Conservation (phyloP, 352 stramenopile genomes). For the Phytophthora sp. region DNA sequence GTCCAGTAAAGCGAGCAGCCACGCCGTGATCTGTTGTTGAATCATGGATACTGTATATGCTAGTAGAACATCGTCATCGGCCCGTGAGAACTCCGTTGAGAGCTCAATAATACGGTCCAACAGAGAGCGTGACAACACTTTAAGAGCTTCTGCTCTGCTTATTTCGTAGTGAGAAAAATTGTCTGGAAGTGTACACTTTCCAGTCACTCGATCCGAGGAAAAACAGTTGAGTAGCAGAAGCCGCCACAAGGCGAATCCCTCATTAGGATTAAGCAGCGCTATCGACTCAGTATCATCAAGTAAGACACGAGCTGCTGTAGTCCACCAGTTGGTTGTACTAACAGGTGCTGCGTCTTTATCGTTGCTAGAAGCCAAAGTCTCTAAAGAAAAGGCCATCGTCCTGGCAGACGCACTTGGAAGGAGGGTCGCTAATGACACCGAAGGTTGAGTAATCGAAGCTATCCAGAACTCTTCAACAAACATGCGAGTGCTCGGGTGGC, state of each 20-base stretch:
- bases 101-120: slow-evolving; percentile 10
- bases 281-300: slow-evolving; percentile 38
- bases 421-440: slow-evolving; percentile 2
- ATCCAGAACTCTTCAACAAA: slow-evolving; percentile 66
- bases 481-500: slow-evolving; percentile 48
- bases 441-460: slow-evolving; percentile 23
- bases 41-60: slow-evolving; percentile 31
- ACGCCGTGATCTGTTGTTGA: slow-evolving; percentile 39
- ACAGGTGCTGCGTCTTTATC: slow-evolving; percentile 1
- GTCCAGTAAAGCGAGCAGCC: slow-evolving; percentile 51
- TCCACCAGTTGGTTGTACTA: slow-evolving; percentile 26
- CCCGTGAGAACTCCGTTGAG: slow-evolving; percentile 2
- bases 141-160: slow-evolving; percentile 7
- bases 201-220: slow-evolving; percentile 34
- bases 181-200: slow-evolving; percentile 23
- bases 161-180: background rate
- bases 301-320: slow-evolving; percentile 27
- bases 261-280: slow-evolving; percentile 37
- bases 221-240: slow-evolving; percentile 47
- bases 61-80: slow-evolving; percentile 10
- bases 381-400: slow-evolving; percentile 33
- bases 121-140: slow-evolving; percentile 19
- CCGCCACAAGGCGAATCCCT: slow-evolving; percentile 52
- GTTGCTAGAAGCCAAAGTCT: background rate
- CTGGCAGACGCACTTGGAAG: slow-evolving; percentile 23